These are phyloP conservation scores for Casuarina equisetifolia DNA, from an alignment of 306 rosid genomes.

Conservation along the genomic window DNA sequence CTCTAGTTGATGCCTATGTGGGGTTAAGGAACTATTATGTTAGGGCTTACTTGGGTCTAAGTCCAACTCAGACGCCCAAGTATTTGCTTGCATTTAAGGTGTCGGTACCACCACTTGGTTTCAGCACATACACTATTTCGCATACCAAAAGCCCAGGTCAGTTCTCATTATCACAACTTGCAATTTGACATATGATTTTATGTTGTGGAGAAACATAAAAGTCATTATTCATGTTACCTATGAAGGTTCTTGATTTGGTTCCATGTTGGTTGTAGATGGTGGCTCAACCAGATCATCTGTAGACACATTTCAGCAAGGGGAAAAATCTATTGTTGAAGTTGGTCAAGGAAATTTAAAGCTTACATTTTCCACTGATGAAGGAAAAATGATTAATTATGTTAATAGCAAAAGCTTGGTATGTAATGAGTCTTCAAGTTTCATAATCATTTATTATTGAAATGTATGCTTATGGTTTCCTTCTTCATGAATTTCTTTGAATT, in stretches of 20 bases:
- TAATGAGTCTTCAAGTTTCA: conserved; percentile 8
- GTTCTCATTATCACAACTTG: conserved; percentile 1
- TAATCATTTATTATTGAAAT: not conserved
- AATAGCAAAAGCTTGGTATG: conserved; percentile 48
- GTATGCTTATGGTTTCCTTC: conserved; percentile 9
- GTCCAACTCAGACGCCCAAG: conserved; percentile 44
- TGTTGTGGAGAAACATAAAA: not conserved
- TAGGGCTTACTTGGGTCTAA: conserved; percentile 47
- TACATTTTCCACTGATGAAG: conserved; percentile 37
- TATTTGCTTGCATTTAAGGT: conserved; percentile 56
- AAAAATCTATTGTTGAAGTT: conserved; percentile 41
- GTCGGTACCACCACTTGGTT: conserved; percentile 56
- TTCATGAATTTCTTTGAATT: not conserved
- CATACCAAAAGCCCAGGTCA: conserved; percentile 38
- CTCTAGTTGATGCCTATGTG: conserved; percentile 30
- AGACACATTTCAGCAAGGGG: conserved; percentile 29
- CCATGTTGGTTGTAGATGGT: conserved; percentile 45
- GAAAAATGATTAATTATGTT: conserved; percentile 36
- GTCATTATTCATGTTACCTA: conserved; percentile 24
- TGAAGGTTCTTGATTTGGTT: conserved; percentile 21
- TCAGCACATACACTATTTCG: conserved; percentile 50
- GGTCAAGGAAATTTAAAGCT: conserved; percentile 54
- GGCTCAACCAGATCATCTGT: conserved; percentile 55
- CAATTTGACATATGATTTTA: not conserved
- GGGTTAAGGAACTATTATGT: conserved; percentile 43